These are phyloP conservation scores for Zygotorulaspora danielsina DNA, from an alignment of 805 yeast species.

Conservation along the genomic window DNA sequence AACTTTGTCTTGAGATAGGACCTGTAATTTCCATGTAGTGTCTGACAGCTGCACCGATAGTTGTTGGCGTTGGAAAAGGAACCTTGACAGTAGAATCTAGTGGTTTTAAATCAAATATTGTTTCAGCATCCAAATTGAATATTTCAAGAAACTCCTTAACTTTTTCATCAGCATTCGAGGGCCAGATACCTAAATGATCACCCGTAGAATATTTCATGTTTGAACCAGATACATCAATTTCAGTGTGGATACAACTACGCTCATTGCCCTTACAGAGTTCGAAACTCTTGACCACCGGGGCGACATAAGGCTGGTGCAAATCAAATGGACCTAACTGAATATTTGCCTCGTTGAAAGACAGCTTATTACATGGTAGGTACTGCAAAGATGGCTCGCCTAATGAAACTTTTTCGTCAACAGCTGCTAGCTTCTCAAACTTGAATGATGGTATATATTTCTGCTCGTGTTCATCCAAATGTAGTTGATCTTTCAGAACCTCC, in stretches of 20 bases:
- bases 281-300: conserved; percentile 54
- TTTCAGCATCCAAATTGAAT: conserved; percentile 52
- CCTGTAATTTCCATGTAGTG: conserved; percentile 89
- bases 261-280: conserved; percentile 65
- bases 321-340: conserved; percentile 68
- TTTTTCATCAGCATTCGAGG: conserved; percentile 77
- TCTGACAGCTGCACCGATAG: conserved; percentile 82
- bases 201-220: conserved; percentile 87
- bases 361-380: conserved; percentile 41
- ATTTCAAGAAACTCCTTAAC: conserved; percentile 61
- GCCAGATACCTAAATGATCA: conserved; percentile 94
- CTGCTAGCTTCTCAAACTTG: conserved; percentile 39
- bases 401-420: conserved; percentile 44
- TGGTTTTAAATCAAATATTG: conserved; percentile 59
- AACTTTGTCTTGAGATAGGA: conserved; percentile 84
- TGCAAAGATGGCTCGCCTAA: conserved; percentile 78
- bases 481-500: conserved; percentile 56
- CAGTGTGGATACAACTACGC: conserved; percentile 86
- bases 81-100: conserved; percentile 63
- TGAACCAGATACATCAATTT: conserved; percentile 72
- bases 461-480: conserved; percentile 76
- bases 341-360: conserved; percentile 37
- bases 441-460: conserved; percentile 70
- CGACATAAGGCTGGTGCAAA: conserved; percentile 75
- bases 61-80: conserved; percentile 76